Evolutionary conservation across 2,329 filamentous ascomycete species (phyloP).

Genomic region (Onygenales sp.): DNA sequence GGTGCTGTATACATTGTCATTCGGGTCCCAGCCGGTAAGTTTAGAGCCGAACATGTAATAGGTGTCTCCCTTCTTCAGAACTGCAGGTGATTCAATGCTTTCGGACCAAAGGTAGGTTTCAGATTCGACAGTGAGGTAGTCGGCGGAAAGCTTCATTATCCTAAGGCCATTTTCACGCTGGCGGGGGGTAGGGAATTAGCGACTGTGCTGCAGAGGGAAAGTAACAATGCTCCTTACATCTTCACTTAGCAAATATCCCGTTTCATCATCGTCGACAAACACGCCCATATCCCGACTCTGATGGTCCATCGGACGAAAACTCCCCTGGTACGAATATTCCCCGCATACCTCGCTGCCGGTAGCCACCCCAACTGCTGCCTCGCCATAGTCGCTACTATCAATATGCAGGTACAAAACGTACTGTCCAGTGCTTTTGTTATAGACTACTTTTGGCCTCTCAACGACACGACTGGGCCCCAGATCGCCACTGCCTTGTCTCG

Average conservation of each 20-base stretch:
- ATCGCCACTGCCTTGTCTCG: constrained; percentile 44
- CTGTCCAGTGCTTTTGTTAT: constrained; percentile 52
- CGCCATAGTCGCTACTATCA: constrained; percentile 51
- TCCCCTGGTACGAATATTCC: constrained; percentile 43
- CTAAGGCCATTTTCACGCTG: constrained; percentile 47
- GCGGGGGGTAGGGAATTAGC: too few relatives aligned
- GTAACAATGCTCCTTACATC: constrained; percentile 35
- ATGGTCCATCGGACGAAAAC: constrained; percentile 39
- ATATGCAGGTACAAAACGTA: constrained; percentile 66
- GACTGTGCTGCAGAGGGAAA: too few relatives aligned
- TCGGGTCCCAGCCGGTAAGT: constrained; percentile 49
- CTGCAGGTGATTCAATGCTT: constrained; percentile 51
- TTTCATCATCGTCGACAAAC: constrained; percentile 50
- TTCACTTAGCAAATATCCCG: constrained; percentile 53
- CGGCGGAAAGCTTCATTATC: constrained; percentile 46
- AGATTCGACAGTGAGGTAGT: constrained; percentile 46
- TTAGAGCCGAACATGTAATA: constrained; percentile 59
- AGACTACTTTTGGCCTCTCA: constrained; percentile 60
- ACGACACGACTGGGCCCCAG: constrained; percentile 54
- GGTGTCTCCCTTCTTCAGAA: constrained; percentile 49
- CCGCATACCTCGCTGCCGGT: constrained; percentile 52
- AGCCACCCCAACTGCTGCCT: constrained; percentile 57
- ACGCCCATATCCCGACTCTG: constrained; percentile 51
- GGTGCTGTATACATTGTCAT: constrained; percentile 57
- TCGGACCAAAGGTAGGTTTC: constrained; percentile 45